Conservation (phyloP, 2,329 filamentous ascomycete genomes). For the Arthrobotrys sinensis region DNA sequence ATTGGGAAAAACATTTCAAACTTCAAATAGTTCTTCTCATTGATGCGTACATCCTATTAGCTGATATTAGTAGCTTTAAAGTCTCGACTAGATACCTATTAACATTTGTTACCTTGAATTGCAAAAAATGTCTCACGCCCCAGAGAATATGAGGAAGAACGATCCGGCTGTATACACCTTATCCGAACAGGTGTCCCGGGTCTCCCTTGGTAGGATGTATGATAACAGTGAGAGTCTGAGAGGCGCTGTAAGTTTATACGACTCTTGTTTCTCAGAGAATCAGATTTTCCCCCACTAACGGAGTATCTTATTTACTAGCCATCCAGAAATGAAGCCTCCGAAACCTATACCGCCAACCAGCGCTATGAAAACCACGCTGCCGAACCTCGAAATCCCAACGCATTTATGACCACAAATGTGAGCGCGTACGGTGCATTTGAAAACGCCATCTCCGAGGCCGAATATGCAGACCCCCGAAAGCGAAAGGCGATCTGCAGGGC, state of each 20-base stretch:
- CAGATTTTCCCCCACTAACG: not conserved
- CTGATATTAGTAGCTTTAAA: not conserved
- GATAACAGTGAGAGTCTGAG: not conserved
- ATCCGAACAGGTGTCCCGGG: constrained; percentile 30
- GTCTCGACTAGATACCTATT: not conserved
- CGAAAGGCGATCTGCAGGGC: not conserved
- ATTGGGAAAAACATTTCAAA: constrained; percentile 1
- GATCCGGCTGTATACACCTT: constrained; percentile 26
- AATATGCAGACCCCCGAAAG: constrained; percentile 1
- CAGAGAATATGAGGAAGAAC: constrained; percentile 9
- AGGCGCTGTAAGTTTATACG: constrained; percentile 13
- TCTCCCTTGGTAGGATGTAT: constrained; percentile 1
- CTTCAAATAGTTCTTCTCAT: not conserved
- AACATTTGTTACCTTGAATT: not conserved
- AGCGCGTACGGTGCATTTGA: not conserved
- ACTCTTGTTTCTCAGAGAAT: not conserved
- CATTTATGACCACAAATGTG: constrained; percentile 1
- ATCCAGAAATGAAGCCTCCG: constrained; percentile 20
- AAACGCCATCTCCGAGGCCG: not conserved
- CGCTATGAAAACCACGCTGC: constrained; percentile 9
- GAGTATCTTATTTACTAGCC: not conserved
- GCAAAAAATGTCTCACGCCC: constrained; percentile 20
- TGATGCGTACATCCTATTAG: not conserved
- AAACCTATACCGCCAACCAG: not conserved
- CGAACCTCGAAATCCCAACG: constrained; percentile 27